Percentiles rank a stretch among this genome's conserved stretches.
These are phyloP conservation scores for Solanum rostratum DNA, from an alignment of 257 asterid genomes.

Conservation along the genomic window DNA sequence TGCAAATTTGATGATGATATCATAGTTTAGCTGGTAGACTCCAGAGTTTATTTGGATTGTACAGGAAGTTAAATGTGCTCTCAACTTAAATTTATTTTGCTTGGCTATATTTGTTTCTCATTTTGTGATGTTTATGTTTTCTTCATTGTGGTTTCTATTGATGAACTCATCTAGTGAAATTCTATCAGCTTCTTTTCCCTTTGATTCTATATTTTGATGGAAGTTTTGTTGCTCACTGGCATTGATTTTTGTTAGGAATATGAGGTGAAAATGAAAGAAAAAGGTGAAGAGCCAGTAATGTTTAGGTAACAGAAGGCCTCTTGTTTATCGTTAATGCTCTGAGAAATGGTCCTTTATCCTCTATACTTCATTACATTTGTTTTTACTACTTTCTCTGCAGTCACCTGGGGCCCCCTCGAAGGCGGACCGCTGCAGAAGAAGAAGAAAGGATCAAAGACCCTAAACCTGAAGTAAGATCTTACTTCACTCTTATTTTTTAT, in stretches of 20 bases:
- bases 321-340: not conserved
- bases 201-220: not conserved
- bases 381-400: constrained; percentile 34
- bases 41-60: not conserved
- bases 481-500: not conserved
- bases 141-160: not conserved
- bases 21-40: not conserved
- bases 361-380: not conserved
- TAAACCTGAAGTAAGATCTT: constrained; percentile 58
- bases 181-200: not conserved
- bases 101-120: not conserved
- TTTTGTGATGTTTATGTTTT: not conserved
- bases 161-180: not conserved
- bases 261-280: constrained; percentile 80
- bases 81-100: not conserved
- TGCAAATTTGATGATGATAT: not conserved
- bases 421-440: constrained; percentile 71
- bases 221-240: not conserved
- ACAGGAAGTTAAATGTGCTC: not conserved
- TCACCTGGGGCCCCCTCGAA: constrained; percentile 84
- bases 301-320: constrained; percentile 58
- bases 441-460: constrained; percentile 89
- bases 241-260: constrained; percentile 49
- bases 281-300: constrained; percentile 98
- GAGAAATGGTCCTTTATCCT: not conserved